Base-by-base conservation (phyloP, 257 asterid species). In the Penstemon davidsonii region DNA sequence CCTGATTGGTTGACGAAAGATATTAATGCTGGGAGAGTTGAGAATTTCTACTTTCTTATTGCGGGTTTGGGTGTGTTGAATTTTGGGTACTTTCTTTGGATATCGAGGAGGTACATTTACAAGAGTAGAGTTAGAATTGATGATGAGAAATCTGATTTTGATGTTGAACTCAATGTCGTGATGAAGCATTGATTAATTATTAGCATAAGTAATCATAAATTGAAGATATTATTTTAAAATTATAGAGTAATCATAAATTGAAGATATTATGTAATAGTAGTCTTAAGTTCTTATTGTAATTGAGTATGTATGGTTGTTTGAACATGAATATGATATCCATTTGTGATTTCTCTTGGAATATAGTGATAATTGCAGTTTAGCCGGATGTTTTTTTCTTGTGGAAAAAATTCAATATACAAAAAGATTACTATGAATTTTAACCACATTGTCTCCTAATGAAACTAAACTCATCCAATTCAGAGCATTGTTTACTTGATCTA, bases 1-100 rank as follows among this genome's bases (percentile, higher is more conserved):
- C 92, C 95, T 0, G 97, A 88, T 40, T 94, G 99, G 99, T 51
- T 94, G 66, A 81, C 96, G 0, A 77, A 82, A 6, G 88, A 94
- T 33, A 78, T 88, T 41, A 91, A 94, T 12, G 42, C 54, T 1
- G 96, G 99, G 0, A 77, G 53, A 40, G 45, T 94, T 2, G 97
- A 94, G 4, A 72, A 94, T 73, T 73, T 83, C 64, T 93, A 93
- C 55, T 87, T 66, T 50, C 18, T 93, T 37, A 79, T 93, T 38
- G 96, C 95, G 0, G 88, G 75, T 0, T 8, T 93, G 60, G 97
- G 97, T 2, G 89, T 84, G 18, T 3, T 93, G 73, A 88, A 93
- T 10, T 40, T 84, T 3, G 76, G 69, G 0, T 90, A 88, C 72
- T 93, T 90, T 54, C 4, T 90, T 5, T 71, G 82, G 58, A 79